phyloP scores from a whole-genome alignment of 441 rosid species.

The Viola pubescens region DNA sequence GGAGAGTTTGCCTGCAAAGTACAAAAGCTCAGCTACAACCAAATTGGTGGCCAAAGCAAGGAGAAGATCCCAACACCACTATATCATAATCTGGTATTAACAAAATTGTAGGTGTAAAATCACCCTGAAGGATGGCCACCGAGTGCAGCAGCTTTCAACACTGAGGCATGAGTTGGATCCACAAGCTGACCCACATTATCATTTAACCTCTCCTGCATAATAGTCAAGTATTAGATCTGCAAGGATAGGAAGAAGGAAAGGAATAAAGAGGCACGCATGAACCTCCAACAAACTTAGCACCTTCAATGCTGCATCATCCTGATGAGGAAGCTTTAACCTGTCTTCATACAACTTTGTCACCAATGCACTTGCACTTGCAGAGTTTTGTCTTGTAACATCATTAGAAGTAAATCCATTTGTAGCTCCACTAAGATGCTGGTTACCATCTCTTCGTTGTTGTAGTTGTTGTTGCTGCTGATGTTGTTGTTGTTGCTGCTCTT shows the following conservation, averaged over 20 bases:
- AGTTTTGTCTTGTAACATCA: constrained; percentile 53
- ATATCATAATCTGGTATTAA: not conserved
- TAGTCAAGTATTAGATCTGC: constrained; percentile 1
- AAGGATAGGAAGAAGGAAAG: not conserved
- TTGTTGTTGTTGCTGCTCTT: constrained; percentile 49
- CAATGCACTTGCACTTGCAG: constrained; percentile 67
- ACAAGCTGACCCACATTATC: constrained; percentile 66
- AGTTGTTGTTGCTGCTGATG: constrained; percentile 37
- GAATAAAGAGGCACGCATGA: not conserved
- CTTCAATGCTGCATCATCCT: constrained; percentile 71
- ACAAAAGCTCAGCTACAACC: constrained; percentile 1
- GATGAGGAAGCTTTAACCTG: constrained; percentile 60
- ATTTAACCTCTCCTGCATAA: constrained; percentile 43
- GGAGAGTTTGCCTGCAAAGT: constrained; percentile 61
- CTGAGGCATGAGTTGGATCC: constrained; percentile 67
- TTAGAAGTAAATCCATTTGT: constrained; percentile 50
- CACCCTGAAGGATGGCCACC: constrained; percentile 82
- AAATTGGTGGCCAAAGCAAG: not conserved
- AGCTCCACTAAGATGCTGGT: constrained; percentile 54
- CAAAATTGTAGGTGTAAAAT: constrained; percentile 16
- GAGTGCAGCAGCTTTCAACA: constrained; percentile 60
- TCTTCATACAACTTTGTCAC: constrained; percentile 77
- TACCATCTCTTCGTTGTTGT: constrained; percentile 55
- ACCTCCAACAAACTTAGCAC: constrained; percentile 26
- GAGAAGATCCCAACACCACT: not conserved